Base-by-base conservation (phyloP, 2,329 filamentous ascomycete species). In the Colletotrichum kahawae region DNA sequence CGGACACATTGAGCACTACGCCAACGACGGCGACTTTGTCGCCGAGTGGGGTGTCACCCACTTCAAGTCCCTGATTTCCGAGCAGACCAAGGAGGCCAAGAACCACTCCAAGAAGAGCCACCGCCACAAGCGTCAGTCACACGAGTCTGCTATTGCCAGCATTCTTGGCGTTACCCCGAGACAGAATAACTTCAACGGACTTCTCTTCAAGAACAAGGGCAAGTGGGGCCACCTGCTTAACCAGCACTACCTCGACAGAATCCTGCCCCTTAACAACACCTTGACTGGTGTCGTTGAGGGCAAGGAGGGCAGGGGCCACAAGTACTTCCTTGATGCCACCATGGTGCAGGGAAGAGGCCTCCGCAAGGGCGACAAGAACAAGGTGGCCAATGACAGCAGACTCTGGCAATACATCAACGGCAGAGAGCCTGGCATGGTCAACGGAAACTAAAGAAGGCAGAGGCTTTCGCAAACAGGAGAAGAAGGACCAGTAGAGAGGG, bases 1-100 rank as follows among this genome's bases (percentile, higher is more conserved):
- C 67, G 88, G 90, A 12, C 89, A 95, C 77, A 93, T 96, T 38
- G 95, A 97, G 83, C 95, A 97, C 82, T 97, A 96, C 80, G 93
- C 92, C 4, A 94, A 96, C 81, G 90, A 89, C 8, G 89, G 87
- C n/a, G 95, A 97, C 79, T 94, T 95, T 78, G 94, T 96, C 4
- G 90, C 93, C 4, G 85, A 92, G 9, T 95, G 93, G 89, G 95
- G 95, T 3, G 91, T 95, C 5, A 86, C 96, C 33, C 90, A 94
- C 81, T 95, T 94, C 72, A 71, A 71, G 70, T 59, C 67, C 5
- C 27, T 59, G 13, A 31, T 59, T 12, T 31, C 16, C 27, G 7
- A 31, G 56, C 56, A 59, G 16, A 6, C 27, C 27, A 31, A 29
- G 27, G 13, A 59, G 24, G 43, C 43, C 43, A 51, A 51, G 43